Conservation (phyloP, 192 early-diverging fungal species). For the Entophlyctis helioformis region DNA sequence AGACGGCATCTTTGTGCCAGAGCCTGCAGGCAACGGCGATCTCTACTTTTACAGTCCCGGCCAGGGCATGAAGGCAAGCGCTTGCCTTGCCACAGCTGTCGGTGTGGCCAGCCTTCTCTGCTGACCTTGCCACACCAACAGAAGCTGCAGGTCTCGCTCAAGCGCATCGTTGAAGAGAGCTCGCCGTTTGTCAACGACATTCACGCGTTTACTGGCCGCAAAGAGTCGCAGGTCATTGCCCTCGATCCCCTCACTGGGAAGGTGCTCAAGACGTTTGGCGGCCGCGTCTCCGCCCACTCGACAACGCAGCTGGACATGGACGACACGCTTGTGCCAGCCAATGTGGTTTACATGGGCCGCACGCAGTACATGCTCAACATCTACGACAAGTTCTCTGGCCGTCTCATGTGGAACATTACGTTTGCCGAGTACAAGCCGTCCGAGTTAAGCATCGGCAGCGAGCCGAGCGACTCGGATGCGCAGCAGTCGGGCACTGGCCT, state of each 20-base stretch:
- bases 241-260: constrained; percentile 56
- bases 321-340: too few species aligned
- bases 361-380: constrained; percentile 53
- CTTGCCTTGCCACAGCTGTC: background rate
- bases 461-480: too few species aligned
- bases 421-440: background rate
- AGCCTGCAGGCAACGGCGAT: constrained; percentile 56
- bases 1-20: constrained; percentile 54
- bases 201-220: constrained; percentile 54
- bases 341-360: too few species aligned
- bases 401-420: constrained; percentile 15
- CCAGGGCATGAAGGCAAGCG: constrained; percentile 41
- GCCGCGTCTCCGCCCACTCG: constrained; percentile 21
- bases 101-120: background rate
- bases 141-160: constrained; percentile 58
- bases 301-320: constrained; percentile 27
- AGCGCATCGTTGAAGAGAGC: constrained; percentile 52
- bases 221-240: constrained; percentile 53
- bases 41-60: constrained; percentile 48
- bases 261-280: constrained; percentile 46
- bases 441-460: too few species aligned
- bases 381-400: constrained; percentile 19
- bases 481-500: too few species aligned
- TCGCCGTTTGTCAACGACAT: constrained; percentile 38
- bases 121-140: constrained; percentile 10